Percentiles rank a stretch among this genome's conserved stretches.
phyloP scores from a whole-genome alignment of 2,329 filamentous ascomycete species.

The Fusarium sp. region DNA sequence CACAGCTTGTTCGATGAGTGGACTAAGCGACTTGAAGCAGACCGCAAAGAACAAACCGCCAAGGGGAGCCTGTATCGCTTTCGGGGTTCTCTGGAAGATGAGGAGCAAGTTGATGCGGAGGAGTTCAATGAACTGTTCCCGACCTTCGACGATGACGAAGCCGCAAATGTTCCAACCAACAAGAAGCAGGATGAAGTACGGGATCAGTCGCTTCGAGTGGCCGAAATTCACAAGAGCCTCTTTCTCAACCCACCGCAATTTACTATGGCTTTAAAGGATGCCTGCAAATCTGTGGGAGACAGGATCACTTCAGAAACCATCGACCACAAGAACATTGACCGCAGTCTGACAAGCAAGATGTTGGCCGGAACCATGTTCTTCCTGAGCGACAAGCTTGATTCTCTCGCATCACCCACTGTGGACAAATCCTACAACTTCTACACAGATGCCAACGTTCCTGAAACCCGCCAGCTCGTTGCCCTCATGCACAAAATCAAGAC shows the following conservation, averaged over 20 bases:
- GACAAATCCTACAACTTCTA: slow-evolving; percentile 84
- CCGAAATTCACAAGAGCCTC: slow-evolving; percentile 68
- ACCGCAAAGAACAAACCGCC: slow-evolving; percentile 79
- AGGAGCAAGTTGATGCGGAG: slow-evolving; percentile 78
- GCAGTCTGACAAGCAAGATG: slow-evolving; percentile 63
- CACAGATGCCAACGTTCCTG: slow-evolving; percentile 78
- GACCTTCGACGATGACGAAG: slow-evolving; percentile 70
- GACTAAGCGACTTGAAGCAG: slow-evolving; percentile 79
- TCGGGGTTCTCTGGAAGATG: slow-evolving; percentile 79
- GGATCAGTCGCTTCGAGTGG: slow-evolving; percentile 69
- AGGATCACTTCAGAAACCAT: slow-evolving; percentile 49
- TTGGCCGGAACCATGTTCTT: slow-evolving; percentile 75
- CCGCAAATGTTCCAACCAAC: slow-evolving; percentile 48
- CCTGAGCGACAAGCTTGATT: slow-evolving; percentile 69
- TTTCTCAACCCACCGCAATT: slow-evolving; percentile 59
- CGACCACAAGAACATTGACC: slow-evolving; percentile 47
- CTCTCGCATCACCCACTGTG: slow-evolving; percentile 54
- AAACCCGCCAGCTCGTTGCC: slow-evolving; percentile 78
- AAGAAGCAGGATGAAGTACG: slow-evolving; percentile 58
- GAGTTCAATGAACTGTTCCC: slow-evolving; percentile 88
- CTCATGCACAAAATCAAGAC: slow-evolving; percentile 76
- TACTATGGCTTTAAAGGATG: slow-evolving; percentile 55
- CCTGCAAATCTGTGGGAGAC: slow-evolving; percentile 59
- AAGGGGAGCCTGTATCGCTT: slow-evolving; percentile 86
- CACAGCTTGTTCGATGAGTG: slow-evolving; percentile 82